phyloP scores from a whole-genome alignment of 1,139 yeast species.

The Candida pseudocylindracea region DNA sequence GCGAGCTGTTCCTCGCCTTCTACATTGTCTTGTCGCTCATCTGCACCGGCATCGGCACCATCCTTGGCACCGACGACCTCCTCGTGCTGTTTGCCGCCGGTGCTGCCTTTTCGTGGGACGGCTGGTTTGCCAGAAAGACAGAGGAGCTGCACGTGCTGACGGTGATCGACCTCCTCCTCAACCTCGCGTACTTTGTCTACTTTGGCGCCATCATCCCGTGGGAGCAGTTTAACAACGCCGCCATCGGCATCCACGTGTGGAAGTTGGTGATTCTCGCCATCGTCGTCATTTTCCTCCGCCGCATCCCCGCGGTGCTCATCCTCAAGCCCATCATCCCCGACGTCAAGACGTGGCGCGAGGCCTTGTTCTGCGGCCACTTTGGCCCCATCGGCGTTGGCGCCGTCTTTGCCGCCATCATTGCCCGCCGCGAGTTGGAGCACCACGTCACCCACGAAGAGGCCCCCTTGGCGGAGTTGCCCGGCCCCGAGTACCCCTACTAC shows the following conservation, averaged over 20 bases:
- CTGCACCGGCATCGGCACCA: constrained; percentile 87
- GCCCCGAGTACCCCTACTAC: constrained; percentile 30
- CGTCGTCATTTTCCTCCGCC: constrained; percentile 61
- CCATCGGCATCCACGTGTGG: constrained; percentile 64
- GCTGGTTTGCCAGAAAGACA: constrained; percentile 72
- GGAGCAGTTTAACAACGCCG: constrained; percentile 51
- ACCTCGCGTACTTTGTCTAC: constrained; percentile 77
- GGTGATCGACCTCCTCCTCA: constrained; percentile 66
- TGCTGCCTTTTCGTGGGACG: constrained; percentile 92
- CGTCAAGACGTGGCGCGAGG: constrained; percentile 86
- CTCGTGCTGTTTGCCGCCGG: constrained; percentile 92
- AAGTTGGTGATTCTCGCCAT: constrained; percentile 60
- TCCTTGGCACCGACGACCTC: constrained; percentile 82
- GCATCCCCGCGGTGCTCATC: constrained; percentile 71
- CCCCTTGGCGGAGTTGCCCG: constrained; percentile 33
- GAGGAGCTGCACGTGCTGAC: constrained; percentile 88
- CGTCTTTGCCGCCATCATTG: constrained; percentile 69
- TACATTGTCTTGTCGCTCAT: constrained; percentile 69
- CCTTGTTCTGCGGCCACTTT: constrained; percentile 87
- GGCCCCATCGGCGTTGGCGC: constrained; percentile 99
- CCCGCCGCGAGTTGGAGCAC: constrained; percentile 56
- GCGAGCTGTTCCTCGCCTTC: constrained; percentile 85
- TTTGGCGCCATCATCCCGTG: constrained; percentile 93
- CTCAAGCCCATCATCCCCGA: constrained; percentile 79
- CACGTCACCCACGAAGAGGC: constrained; percentile 32